A percentile compares a stretch with the other conserved stretches of the same genome.
Evolutionary conservation across 2,329 filamentous ascomycete species (phyloP).

Genomic region (Geosmithia flava): DNA sequence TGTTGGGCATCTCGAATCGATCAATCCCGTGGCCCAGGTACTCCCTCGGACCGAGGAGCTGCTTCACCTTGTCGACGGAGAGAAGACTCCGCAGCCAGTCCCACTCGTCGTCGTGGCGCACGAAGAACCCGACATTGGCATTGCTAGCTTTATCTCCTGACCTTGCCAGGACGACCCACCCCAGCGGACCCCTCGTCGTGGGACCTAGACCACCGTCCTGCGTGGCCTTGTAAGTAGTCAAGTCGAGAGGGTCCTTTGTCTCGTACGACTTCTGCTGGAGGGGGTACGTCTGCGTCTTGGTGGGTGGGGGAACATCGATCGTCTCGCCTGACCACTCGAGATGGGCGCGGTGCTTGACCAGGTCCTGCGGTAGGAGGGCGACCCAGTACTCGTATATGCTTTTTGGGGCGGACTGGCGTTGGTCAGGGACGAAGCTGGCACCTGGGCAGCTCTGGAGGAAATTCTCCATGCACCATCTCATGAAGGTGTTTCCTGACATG

Average conservation of each 20-base stretch:
- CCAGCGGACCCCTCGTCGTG: conserved; percentile 9
- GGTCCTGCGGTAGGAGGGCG: conserved; percentile 11
- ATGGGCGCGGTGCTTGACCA: conserved; percentile 7
- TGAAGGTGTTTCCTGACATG: conserved; percentile 17
- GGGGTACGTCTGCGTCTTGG: conserved; percentile 9
- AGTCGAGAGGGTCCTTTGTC: conserved; percentile 7
- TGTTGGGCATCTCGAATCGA: conserved; percentile 25
- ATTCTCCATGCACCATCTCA: conserved; percentile 23
- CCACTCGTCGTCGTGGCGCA: conserved; percentile 25
- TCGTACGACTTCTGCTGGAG: conserved; percentile 12
- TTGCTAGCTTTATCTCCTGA: conserved; percentile 25
- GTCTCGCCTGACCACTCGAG: conserved; percentile 5
- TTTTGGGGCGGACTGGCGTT: conserved; percentile 18
- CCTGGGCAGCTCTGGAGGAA: conserved; percentile 30
- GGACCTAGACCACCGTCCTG: conserved; percentile 6
- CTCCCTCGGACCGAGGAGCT: conserved; percentile 17
- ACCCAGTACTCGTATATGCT: conserved; percentile 12
- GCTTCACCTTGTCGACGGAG: conserved; percentile 20
- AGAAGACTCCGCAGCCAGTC: conserved; percentile 27
- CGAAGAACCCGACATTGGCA: conserved; percentile 28
- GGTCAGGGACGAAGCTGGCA: conserved; percentile 23
- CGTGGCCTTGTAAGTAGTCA: conserved; percentile 10
- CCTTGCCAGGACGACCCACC: conserved; percentile 11
- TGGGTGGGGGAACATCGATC: conserved; percentile 9
- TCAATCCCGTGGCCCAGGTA: conserved; percentile 21